Evolutionary conservation across 2,329 filamentous ascomycete species (phyloP).

Genomic region (Calonectria henricotiae): DNA sequence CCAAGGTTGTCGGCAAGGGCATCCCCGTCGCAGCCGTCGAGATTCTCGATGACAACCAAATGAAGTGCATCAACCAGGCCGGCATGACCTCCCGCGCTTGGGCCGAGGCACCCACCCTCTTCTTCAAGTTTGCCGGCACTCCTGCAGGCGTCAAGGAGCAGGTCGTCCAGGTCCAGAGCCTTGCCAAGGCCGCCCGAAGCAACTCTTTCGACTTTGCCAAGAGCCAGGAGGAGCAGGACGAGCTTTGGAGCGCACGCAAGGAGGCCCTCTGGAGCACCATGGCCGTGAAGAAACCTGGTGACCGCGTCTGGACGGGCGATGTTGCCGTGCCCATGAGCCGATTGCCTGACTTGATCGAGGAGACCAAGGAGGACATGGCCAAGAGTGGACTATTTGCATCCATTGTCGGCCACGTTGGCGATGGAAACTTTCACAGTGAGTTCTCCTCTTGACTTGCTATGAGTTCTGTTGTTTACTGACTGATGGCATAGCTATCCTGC

Average conservation of each 20-base stretch:
- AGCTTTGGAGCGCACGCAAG: conserved; percentile 89
- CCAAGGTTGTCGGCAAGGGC: conserved; percentile 84
- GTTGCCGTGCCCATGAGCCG: conserved; percentile 87
- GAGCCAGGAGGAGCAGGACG: conserved; percentile 78
- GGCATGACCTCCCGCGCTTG: conserved; percentile 78
- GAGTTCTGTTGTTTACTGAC: conserved; percentile 6
- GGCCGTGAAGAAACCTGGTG: conserved; percentile 75
- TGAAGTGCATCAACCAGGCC: conserved; percentile 78
- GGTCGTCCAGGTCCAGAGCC: conserved; percentile 75
- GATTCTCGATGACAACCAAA: conserved; percentile 93
- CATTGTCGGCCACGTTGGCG: conserved; percentile 82
- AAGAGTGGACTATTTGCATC: conserved; percentile 64
- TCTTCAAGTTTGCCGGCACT: conserved; percentile 89
- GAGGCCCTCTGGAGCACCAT: conserved; percentile 88
- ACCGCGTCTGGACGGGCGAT: conserved; percentile 89
- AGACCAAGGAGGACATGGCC: conserved; percentile 70
- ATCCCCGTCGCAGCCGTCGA: conserved; percentile 93
- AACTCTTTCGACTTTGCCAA: conserved; percentile 85
- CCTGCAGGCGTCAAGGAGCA: conserved; percentile 83
- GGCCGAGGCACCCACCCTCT: conserved; percentile 82
- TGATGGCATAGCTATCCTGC: conserved; percentile 65
- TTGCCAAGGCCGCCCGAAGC: conserved; percentile 75
- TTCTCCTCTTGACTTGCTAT: conserved; percentile 21
- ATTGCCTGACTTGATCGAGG: conserved; percentile 83
- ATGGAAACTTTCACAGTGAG: conserved; percentile 83